Evolutionary conservation across 225 moss, liverwort and hornwort genomes (phyloP), one percentile per base, ranked within the genome.

Genomic region (Pseudisothecium myosuroides): DNA sequence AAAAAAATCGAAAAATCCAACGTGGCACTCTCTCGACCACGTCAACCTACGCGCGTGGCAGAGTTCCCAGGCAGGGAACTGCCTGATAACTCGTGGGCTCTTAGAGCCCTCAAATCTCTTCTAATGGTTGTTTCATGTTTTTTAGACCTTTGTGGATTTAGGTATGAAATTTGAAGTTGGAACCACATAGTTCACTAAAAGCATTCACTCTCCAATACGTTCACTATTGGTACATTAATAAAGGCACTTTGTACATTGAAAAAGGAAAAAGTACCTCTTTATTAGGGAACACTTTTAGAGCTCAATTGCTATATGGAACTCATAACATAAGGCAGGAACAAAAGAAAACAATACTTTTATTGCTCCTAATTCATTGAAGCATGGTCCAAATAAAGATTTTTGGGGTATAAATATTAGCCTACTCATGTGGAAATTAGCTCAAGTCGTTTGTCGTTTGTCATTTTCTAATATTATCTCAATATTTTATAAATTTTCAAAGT

Each of bases 321-420:
- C 11, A 2, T 22, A 36, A 23, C 1, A 12, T 68, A 68, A n/a
- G 7, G n/a, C 12, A 68, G 68, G n/a, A 68, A 4, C 12, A 68
- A 7, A 7, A n/a, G 7, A 22, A n/a, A 68, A n/a, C 1, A 4
- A 39, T 24, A 39, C 5, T 68, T 24, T 39, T 1, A 14, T 39
- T 39, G 8, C 24, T 36, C 24, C 1, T 39, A 2, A 8, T n/a
- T n/a, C n/a, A n/a, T 69, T 27, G 4, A 2, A 5, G 3, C 2
- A 4, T 71, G 5, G 71, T 71, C 3, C 9, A 72, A 27, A 72
- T 72, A 3, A 45, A 17, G 28, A 17, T 28, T 45, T 28, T 43
- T 73, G 8, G 14, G 15, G 1, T 45, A 5, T 9, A 17, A 43
- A 72, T 72, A 17, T 43, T 28, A 72, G 9, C 28, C 28, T 43